phyloP scores from a whole-genome alignment of 352 stramenopile species.

The Pythium apleroticum region DNA sequence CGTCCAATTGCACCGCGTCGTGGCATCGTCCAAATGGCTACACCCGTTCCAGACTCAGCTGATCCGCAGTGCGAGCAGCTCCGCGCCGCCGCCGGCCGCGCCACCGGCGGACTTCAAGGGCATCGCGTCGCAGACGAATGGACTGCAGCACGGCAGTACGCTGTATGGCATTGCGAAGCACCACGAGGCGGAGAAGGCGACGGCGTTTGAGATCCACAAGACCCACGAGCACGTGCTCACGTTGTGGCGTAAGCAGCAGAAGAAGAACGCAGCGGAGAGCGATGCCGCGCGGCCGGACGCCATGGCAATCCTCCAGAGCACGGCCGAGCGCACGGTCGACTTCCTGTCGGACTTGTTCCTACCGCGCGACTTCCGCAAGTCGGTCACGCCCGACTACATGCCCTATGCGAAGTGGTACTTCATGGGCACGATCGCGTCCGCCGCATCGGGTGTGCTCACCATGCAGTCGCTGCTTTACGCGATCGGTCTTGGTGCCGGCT shows the following conservation, averaged over 20 bases:
- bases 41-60: slow-evolving; percentile 6
- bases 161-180: slow-evolving; percentile 30
- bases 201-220: slow-evolving; percentile 31
- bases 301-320: slow-evolving; percentile 28
- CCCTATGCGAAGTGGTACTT: slow-evolving; percentile 90
- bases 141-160: slow-evolving; percentile 36
- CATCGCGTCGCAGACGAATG: slow-evolving; percentile 40
- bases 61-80: slow-evolving; percentile 3
- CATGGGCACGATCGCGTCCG: slow-evolving; percentile 72
- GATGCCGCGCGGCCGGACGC: slow-evolving; percentile 11
- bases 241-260: slow-evolving; percentile 31
- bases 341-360: slow-evolving; percentile 86
- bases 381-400: slow-evolving; percentile 85
- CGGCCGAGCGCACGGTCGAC: slow-evolving; percentile 39
- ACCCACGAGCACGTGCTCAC: slow-evolving; percentile 39
- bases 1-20: neutral
- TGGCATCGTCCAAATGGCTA: slow-evolving; percentile 16
- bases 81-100: slow-evolving; percentile 6
- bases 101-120: slow-evolving; percentile 18
- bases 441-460: slow-evolving; percentile 87
- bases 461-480: slow-evolving; percentile 94
- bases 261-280: neutral
- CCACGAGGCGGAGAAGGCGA: neutral
- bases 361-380: slow-evolving; percentile 83
- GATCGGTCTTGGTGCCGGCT: slow-evolving; percentile 89